These are phyloP conservation scores for Glaciozyma martinii DNA, from an alignment of 768 basidiomycete species.

Conservation along the genomic window DNA sequence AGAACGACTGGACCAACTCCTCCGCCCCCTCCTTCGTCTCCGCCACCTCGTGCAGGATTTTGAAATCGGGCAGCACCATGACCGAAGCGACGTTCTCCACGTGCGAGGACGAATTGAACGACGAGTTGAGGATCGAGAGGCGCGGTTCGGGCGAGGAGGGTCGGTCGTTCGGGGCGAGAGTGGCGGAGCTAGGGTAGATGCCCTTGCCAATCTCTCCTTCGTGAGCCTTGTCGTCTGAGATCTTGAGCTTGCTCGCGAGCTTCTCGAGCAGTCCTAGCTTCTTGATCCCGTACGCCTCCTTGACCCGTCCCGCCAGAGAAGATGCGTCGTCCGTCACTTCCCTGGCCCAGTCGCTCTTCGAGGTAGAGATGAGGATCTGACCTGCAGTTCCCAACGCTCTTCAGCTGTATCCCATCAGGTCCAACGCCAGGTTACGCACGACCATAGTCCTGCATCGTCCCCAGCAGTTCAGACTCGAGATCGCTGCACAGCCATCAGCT, in stretches of 20 bases:
- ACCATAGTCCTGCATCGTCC: slow-evolving; percentile 70
- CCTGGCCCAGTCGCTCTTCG: slow-evolving; percentile 76
- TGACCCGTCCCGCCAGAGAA: slow-evolving; percentile 60
- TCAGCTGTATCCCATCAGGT: background rate
- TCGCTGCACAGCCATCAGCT: slow-evolving; percentile 42
- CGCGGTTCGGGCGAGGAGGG: slow-evolving; percentile 1
- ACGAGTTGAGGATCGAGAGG: slow-evolving; percentile 25
- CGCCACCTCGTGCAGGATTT: slow-evolving; percentile 63
- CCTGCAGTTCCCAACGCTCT: background rate
- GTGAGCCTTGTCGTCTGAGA: background rate
- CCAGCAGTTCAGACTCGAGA: slow-evolving; percentile 71
- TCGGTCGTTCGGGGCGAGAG: background rate
- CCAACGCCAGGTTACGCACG: slow-evolving; percentile 44
- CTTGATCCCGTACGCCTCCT: slow-evolving; percentile 26
- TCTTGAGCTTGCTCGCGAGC: slow-evolving; percentile 21
- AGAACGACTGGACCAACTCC: slow-evolving; percentile 42
- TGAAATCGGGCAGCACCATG: slow-evolving; percentile 87
- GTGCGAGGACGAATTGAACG: slow-evolving; percentile 42
- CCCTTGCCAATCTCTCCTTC: slow-evolving; percentile 1
- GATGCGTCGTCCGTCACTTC: slow-evolving; percentile 64
- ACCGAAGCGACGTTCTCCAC: slow-evolving; percentile 62
- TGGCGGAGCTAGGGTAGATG: slow-evolving; percentile 8
- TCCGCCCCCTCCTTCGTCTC: slow-evolving; percentile 58
- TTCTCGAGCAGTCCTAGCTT: slow-evolving; percentile 4
- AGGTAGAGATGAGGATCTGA: slow-evolving; percentile 80